Evolutionary conservation across 2,329 filamentous ascomycete genomes (phyloP), one percentile per base, ranked within the genome.

Genomic region (Ophiostoma quercus): DNA sequence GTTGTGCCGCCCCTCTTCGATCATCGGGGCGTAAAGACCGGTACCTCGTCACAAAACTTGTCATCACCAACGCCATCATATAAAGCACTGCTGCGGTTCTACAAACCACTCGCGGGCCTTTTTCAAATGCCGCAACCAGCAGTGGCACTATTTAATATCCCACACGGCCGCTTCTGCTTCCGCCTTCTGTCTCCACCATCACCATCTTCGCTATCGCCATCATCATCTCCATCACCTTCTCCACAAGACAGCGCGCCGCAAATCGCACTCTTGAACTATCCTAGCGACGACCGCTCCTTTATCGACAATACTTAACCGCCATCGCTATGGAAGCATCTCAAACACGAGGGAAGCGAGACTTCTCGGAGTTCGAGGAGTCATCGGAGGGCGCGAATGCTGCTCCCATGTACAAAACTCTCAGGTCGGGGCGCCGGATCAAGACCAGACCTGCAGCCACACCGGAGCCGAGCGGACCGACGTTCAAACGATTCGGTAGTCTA

Each of bases 401-500:
- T 14, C 32, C 62, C 2, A 34, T 65, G 19, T 65, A 39, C 9
- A 65, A 65, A n/a, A 65, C 62, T 0, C 34, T 65, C 0, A 32
- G 62, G 12, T 65, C 62, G 34, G 62, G 62, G 19, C 62, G 62
- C 11, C 62, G 34, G 34, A 65, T 65, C 19, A 34, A 34, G 16
- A 34, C n/a, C 34, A 65, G n/a, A 9, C 19, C 11, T 34, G 22
- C 12, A n/a, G 2, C 32, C 19, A 22, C 19, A 34, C 34, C 62
- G 34, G 29, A n/a, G 12, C 62, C 62, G 19, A 39, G 34, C 62
- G 62, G 62, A 7, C 62, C 62, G 0, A 54, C 57, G 0, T 72
- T 74, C 25, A 67, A 68, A n/a, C n/a, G 41, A 3, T 73, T 74
- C 25, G 6, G 2, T 16, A 12, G 12, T 4, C 68, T 74, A 11